phyloP scores from a whole-genome alignment of 176 grass and related monocot genomes.

The Zizania latifolia region DNA sequence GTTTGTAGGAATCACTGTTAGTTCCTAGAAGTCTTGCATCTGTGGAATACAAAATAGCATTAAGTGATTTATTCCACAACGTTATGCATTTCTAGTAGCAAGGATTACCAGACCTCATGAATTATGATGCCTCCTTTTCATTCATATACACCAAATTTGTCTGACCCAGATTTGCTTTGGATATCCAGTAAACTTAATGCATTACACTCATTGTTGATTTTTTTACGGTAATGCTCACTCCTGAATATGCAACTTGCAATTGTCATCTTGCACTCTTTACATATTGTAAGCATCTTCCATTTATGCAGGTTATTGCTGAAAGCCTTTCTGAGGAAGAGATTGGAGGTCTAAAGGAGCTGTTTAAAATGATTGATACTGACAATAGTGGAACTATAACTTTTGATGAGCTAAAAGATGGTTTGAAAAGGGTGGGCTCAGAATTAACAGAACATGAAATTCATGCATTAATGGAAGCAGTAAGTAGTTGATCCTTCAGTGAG shows the following conservation, averaged over 20 bases:
- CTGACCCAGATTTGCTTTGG: no score
- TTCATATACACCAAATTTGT: background rate
- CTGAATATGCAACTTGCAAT: background rate
- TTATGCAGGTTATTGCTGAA: constrained; percentile 90
- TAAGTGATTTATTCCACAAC: background rate
- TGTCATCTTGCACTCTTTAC: background rate
- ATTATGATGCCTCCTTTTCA: constrained; percentile 4
- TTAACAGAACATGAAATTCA: constrained; percentile 92
- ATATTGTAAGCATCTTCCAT: constrained; percentile 5
- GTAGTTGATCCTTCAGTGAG: constrained; percentile 4
- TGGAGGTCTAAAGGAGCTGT: constrained; percentile 93
- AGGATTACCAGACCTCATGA: background rate
- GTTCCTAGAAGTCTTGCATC: background rate
- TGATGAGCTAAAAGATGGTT: constrained; percentile 96
- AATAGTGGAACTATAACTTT: constrained; percentile 96
- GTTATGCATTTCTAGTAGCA: background rate
- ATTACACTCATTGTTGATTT: background rate
- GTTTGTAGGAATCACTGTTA: background rate
- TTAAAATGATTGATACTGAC: constrained; percentile 99
- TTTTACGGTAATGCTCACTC: constrained; percentile 10
- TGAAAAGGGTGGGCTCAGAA: constrained; percentile 94
- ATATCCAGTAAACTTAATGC: no score
- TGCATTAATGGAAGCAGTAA: constrained; percentile 81
- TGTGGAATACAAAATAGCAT: background rate
- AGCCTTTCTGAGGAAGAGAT: constrained; percentile 98